These are phyloP conservation scores for Geranium rotundifolium DNA, from an alignment of 345 rosid species.

Conservation along the genomic window DNA sequence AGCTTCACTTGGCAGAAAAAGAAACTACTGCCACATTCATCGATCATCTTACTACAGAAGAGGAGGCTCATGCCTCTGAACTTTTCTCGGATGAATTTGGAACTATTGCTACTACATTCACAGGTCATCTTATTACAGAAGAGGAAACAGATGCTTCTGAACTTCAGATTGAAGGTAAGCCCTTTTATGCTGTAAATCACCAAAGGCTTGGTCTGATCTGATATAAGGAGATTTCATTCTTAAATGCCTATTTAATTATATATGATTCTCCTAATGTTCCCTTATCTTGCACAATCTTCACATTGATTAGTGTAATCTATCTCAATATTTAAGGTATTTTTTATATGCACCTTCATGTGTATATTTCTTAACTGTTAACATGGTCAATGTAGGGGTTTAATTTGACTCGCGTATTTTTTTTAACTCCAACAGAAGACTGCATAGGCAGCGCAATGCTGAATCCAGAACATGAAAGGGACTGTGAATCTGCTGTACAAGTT, in stretches of 20 bases:
- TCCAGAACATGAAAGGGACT: conserved; percentile 9
- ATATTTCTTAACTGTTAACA: neutral
- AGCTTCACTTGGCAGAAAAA: neutral
- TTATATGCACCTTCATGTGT: neutral
- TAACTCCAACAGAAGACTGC: neutral
- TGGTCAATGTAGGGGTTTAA: neutral
- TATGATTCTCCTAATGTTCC: neutral
- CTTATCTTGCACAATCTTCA: too few relatives aligned
- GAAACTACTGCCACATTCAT: conserved; percentile 7
- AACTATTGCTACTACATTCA: conserved; percentile 4
- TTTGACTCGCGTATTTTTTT: neutral
- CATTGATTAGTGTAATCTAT: neutral
- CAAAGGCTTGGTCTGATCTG: neutral
- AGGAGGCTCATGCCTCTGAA: too few relatives aligned
- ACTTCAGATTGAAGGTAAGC: conserved; percentile 41
- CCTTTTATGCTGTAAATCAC: neutral
- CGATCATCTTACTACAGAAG: conserved; percentile 16
- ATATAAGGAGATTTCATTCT: neutral
- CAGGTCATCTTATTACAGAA: conserved; percentile 14
- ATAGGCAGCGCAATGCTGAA: neutral
- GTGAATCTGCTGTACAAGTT: conserved; percentile 7
- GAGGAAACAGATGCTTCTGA: conserved; percentile 26
- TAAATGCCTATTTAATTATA: neutral
- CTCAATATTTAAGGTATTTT: neutral
- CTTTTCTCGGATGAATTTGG: neutral